These are phyloP conservation scores for Rhodotorula toruloides DNA, from an alignment of 768 basidiomycete species.

Conservation along the genomic window DNA sequence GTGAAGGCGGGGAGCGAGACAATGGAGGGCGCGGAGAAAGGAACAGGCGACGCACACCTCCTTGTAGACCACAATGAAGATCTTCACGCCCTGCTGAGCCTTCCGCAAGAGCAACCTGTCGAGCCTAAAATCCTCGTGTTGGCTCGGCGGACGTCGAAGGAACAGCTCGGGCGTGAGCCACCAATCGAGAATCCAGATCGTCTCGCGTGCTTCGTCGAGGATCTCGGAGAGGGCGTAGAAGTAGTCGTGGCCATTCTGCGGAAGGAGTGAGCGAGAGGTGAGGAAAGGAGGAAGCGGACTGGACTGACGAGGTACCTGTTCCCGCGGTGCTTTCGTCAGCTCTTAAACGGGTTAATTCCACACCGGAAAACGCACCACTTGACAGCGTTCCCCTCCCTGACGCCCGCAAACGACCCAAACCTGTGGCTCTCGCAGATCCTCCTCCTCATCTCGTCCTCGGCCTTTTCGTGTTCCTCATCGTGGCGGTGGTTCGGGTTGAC, in stretches of 20 bases:
- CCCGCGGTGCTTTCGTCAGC: background rate
- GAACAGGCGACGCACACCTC: conserved; percentile 50
- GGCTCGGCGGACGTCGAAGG: conserved; percentile 82
- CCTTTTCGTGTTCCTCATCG: conserved; percentile 56
- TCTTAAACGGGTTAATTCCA: background rate
- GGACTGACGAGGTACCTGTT: too few species aligned
- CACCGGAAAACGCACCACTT: conserved; percentile 61
- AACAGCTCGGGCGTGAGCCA: conserved; percentile 94
- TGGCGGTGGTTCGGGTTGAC: conserved; percentile 50
- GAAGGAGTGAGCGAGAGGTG: background rate
- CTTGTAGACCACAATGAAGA: conserved; percentile 91
- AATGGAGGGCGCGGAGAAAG: background rate
- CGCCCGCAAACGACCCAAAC: conserved; percentile 74
- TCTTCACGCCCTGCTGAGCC: conserved; percentile 83
- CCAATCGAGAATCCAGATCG: conserved; percentile 79
- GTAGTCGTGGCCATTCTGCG: conserved; percentile 80
- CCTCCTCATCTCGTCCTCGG: conserved; percentile 49
- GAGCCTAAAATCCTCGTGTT: conserved; percentile 79
- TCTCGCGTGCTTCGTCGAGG: conserved; percentile 55
- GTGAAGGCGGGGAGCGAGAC: conserved; percentile 78
- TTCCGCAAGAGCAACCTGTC: conserved; percentile 79
- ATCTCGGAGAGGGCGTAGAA: conserved; percentile 84
- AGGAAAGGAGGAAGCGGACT: background rate
- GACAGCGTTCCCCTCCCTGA: conserved; percentile 64
- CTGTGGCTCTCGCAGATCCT: conserved; percentile 74